Percentiles rank a stretch among this genome's conserved stretches.
Conservation (phyloP, 139 green algal species). For the Diplosphaera chodatii region DNA sequence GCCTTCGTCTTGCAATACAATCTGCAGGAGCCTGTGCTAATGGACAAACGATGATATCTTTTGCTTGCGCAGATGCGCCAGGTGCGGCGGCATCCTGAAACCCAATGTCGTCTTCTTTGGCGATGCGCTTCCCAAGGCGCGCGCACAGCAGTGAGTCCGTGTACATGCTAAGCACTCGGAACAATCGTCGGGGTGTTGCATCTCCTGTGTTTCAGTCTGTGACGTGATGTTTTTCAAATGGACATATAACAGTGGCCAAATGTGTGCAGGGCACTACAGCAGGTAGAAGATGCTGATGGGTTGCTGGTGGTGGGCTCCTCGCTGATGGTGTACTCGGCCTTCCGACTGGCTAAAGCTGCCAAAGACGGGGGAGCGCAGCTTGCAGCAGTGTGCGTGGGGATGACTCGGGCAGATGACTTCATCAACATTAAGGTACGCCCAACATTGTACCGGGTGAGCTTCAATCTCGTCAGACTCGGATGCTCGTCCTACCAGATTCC, state of each 20-base stretch:
- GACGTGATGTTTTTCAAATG: too few relatives aligned
- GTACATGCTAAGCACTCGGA: neutral
- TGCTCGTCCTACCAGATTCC: too few relatives aligned
- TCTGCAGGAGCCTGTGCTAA: too few relatives aligned
- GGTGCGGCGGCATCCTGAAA: conserved; percentile 75
- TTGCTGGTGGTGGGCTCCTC: conserved; percentile 67
- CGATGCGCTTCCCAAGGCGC: conserved; percentile 42
- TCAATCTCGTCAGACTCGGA: too few relatives aligned
- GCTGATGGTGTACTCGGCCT: conserved; percentile 69
- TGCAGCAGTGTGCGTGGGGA: conserved; percentile 61
- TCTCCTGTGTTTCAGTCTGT: too few relatives aligned
- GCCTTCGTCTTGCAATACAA: too few relatives aligned
- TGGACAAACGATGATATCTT: too few relatives aligned
- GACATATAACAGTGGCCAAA: too few relatives aligned
- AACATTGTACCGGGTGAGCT: too few relatives aligned
- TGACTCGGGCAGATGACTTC: conserved; percentile 69
- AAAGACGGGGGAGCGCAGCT: conserved; percentile 45
- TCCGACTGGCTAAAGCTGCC: conserved; percentile 66
- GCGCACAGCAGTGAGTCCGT: conserved; percentile 17
- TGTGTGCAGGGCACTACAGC: conserved; percentile 20
- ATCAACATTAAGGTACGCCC: conserved; percentile 50
- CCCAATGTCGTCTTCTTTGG: conserved; percentile 88
- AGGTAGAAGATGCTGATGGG: conserved; percentile 22
- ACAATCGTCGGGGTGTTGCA: too few relatives aligned
- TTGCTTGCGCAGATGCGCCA: too few relatives aligned